Conservation (phyloP, 1,139 yeast species). For the Meyerozyma smithsonii region DNA sequence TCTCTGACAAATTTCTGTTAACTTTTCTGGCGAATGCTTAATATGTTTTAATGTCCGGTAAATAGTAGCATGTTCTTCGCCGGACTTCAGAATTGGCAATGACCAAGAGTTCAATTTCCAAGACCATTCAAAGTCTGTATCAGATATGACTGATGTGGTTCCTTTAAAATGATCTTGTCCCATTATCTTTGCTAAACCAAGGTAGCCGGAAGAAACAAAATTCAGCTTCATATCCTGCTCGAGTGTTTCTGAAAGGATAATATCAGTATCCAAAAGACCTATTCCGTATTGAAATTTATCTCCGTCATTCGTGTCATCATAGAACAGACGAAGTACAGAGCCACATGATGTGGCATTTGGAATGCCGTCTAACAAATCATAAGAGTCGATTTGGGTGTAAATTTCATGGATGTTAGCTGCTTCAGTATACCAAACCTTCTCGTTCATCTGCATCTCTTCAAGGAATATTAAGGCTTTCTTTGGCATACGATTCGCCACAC, state of each 20-base stretch:
- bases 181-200: conserved; percentile 2
- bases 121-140: conserved; percentile 36
- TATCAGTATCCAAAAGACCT: background rate
- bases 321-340: background rate
- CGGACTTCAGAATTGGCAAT: conserved; percentile 39
- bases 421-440: background rate
- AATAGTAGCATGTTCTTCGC: conserved; percentile 35
- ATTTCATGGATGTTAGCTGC: background rate
- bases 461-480: background rate
- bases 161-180: background rate
- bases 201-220: background rate
- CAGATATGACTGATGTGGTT: background rate
- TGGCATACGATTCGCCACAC: background rate
- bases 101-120: conserved; percentile 79
- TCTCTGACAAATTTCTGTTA: conserved; percentile 13
- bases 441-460: background rate
- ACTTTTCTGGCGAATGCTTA: conserved; percentile 24
- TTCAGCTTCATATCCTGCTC: background rate
- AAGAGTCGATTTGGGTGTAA: background rate
- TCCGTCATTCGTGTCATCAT: background rate
- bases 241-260: background rate
- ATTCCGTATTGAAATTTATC: background rate
- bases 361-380: background rate
- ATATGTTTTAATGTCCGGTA: conserved; percentile 45
- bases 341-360: background rate